Base-by-base conservation (phyloP, 129 eudicot species). In the Gnaphalium uliginosum region DNA sequence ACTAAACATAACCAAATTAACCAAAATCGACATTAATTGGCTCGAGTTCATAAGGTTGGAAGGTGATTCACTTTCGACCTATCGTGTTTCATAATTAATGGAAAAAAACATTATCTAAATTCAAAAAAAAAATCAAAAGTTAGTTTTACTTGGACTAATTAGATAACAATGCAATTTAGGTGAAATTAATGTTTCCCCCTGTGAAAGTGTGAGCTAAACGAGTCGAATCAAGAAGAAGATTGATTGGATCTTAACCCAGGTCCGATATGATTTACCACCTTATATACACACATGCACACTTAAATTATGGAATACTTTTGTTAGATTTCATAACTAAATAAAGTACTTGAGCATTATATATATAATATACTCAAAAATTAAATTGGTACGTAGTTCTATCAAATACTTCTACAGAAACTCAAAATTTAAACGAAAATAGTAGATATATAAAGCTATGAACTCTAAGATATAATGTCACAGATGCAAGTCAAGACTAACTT, bases 401-500 rank as follows among this genome's bases (percentile, higher is more conserved):
- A 27, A 53, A 66, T 79, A 66, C 68, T 41, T 72, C 69, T 79
- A 79, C 66, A 50, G 19, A 33, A 72, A 66, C 61, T 65, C 25
- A 39, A 66, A 79, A n/a, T n/a, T n/a, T n/a, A n/a, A 46, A 48
- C 46, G 57, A 71, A 69, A 54, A 73, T 54, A 8, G 53, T 14
- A 46, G 18, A 46, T 46, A 46, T 3, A 13, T 46, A 46, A 61
- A 27, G 54, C 76, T 75, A 74, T 35, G 22, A 65, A 32, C 63
- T 46, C 27, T 43, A 23, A 62, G 53, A 72, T 51, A 50, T 78
- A 73, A 80, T 75, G 69, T 78, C 85, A 95, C 87, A 95, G 79
- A 77, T 85, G 97, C 76, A 95, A 85, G 78, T 95, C 99, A 86
- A 91, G 93, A 91, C 99, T 91, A 87, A 91, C 97, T 56, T 81